Conservation (phyloP, 2,329 filamentous ascomycete genomes). For the Monosporascus sp. region DNA sequence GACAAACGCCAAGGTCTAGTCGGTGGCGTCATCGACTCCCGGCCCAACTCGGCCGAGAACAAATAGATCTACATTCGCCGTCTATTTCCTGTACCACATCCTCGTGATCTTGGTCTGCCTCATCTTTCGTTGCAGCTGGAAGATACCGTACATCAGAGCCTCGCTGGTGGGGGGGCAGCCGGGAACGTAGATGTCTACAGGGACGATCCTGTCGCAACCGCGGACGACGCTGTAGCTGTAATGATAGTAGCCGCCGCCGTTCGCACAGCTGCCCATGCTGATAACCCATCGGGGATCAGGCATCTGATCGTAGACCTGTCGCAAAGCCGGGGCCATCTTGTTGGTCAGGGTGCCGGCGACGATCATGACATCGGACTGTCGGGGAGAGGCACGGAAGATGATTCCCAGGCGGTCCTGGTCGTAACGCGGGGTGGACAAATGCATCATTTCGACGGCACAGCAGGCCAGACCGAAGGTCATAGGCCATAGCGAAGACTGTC, state of each 20-base stretch:
- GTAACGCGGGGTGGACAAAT: slow-evolving; percentile 80
- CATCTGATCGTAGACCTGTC: slow-evolving; percentile 95
- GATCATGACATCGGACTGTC: slow-evolving; percentile 90
- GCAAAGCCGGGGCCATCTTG: slow-evolving; percentile 89
- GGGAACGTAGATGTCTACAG: slow-evolving; percentile 75
- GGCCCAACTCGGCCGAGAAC: too few species aligned
- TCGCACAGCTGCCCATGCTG: slow-evolving; percentile 80
- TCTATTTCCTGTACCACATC: slow-evolving; percentile 55
- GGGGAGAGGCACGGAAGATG: slow-evolving; percentile 83
- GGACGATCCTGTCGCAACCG: slow-evolving; percentile 71
- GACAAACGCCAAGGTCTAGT: not conserved
- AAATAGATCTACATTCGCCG: not conserved
- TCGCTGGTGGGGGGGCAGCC: slow-evolving; percentile 62
- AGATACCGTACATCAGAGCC: slow-evolving; percentile 64
- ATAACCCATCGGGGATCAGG: slow-evolving; percentile 82
- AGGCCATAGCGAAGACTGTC: slow-evolving; percentile 81
- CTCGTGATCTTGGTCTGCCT: slow-evolving; percentile 50
- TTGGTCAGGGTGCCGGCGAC: slow-evolving; percentile 90
- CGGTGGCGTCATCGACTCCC: too few species aligned
- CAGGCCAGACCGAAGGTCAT: slow-evolving; percentile 86
- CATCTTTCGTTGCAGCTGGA: slow-evolving; percentile 75
- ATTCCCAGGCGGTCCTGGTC: slow-evolving; percentile 85
- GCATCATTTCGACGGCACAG: slow-evolving; percentile 92
- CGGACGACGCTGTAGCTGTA: slow-evolving; percentile 76
- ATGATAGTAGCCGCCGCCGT: slow-evolving; percentile 82